Conservation (phyloP, 352 stramenopile genomes). For the Globisporangium cederbergense region DNA sequence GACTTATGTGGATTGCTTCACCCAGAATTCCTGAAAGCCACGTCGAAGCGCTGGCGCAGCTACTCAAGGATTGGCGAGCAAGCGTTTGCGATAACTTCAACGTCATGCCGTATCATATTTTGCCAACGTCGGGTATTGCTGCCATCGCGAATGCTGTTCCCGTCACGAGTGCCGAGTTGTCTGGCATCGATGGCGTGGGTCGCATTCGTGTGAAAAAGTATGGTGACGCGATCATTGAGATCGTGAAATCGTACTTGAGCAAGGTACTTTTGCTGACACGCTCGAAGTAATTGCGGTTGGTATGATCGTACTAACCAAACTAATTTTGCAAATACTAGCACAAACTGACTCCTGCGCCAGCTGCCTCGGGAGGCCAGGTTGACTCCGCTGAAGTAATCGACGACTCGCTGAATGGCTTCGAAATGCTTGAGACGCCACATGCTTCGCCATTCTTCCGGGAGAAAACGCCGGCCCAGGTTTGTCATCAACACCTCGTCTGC, state of each 20-base stretch:
- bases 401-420: conserved; percentile 25
- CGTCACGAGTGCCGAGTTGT: conserved; percentile 68
- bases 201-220: conserved; percentile 86
- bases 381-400: conserved; percentile 32
- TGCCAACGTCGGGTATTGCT: conserved; percentile 75
- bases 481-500: too few species aligned
- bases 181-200: conserved; percentile 79
- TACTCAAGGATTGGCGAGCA: conserved; percentile 85
- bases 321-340: conserved; percentile 29
- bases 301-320: not conserved
- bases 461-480: conserved; percentile 18
- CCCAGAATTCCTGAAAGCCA: conserved; percentile 64
- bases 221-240: conserved; percentile 77
- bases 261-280: conserved; percentile 39
- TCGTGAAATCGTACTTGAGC: conserved; percentile 73
- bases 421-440: conserved; percentile 22
- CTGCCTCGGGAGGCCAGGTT: conserved; percentile 12
- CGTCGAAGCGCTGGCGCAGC: conserved; percentile 65
- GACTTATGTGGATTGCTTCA: not conserved
- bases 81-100: conserved; percentile 85
- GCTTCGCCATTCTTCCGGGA: conserved; percentile 52
- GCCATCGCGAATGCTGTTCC: conserved; percentile 78
- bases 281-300: not conserved
- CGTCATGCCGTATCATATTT: conserved; percentile 87
- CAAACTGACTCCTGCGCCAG: conserved; percentile 52